phyloP scores from a whole-genome alignment of 2,329 filamentous ascomycete species.

The Penicillium nordicum region DNA sequence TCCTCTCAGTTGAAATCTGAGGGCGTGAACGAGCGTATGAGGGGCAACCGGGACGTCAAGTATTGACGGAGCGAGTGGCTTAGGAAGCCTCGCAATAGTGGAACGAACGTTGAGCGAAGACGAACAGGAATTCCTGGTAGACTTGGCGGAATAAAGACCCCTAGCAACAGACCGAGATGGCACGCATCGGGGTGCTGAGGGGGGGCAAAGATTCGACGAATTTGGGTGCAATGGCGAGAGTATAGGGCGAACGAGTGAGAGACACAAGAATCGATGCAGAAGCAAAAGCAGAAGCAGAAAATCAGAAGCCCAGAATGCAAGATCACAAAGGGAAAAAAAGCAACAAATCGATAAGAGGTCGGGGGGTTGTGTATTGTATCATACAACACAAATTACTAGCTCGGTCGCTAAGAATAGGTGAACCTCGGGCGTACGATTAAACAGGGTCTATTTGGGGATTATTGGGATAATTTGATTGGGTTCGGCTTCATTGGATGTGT shows the following conservation, averaged over 20 bases:
- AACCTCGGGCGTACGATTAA: conserved; percentile 5
- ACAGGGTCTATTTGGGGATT: neutral
- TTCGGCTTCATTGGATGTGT: conserved; percentile 3
- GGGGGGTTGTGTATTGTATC: conserved; percentile 4
- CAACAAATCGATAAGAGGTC: conserved; percentile 13
- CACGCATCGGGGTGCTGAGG: neutral
- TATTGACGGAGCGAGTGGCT: neutral
- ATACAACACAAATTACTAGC: conserved; percentile 10
- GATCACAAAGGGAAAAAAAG: conserved; percentile 12
- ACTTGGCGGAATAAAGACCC: conserved; percentile 6
- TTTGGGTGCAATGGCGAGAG: neutral
- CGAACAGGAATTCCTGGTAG: neutral
- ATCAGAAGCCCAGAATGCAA: neutral
- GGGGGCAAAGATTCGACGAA: neutral
- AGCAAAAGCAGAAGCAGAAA: conserved; percentile 1
- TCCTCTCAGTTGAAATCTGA: conserved; percentile 1
- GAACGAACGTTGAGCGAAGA: conserved; percentile 3
- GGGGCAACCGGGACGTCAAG: neutral
- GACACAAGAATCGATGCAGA: neutral
- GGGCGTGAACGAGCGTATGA: neutral
- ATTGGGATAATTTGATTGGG: neutral
- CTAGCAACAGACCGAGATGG: conserved; percentile 4
- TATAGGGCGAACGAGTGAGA: conserved; percentile 1
- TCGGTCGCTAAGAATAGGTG: conserved; percentile 11
- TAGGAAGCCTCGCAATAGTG: neutral